Base-by-base conservation (phyloP, 2,329 filamentous ascomycete genomes). In the Myotisia sp. region DNA sequence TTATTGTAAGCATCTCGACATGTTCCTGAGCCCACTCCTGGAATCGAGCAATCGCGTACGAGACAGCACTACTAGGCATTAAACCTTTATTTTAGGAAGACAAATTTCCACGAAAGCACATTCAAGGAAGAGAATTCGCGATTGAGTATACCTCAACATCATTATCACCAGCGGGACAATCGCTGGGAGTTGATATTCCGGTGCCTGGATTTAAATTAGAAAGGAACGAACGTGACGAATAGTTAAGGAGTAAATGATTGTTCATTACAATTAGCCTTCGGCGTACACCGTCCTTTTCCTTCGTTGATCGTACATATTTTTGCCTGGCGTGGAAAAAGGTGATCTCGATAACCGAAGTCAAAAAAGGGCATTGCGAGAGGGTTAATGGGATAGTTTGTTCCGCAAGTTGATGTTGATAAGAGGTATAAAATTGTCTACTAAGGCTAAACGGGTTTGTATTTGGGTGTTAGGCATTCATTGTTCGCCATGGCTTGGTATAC, bases 301-400 rank as follows among this genome's bases (percentile, higher is more conserved):
- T 32, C 29, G 29, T 32, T 32, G 19, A 21, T 32, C 3, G 18
- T 32, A 21, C 29, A 32, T 32, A 22, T 32, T 22, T 9, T 32
- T 32, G 29, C 19, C 29, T 23, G 29, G 13, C 29, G 17, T 21
- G n/a, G 18, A 10, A 21, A 18, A 13, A 32, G 29, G 5, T 21
- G 29, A 32, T 18, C 29, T 5, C 29, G 18, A 32, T 18, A 18
- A 18, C 19, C 19, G 21, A 21, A 32, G 19, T 21, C 23, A 21
- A 32, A 32, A n/a, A 32, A 9, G n/a, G 5, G 29, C 29, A 32
- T 32, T 8, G n/a, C 18, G 4, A 21, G 6, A 18, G 28, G 19
- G 14, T 14, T 29, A 12, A 17, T 29, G n/a, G n/a, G n/a, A n/a
- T n/a, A n/a, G n/a, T n/a, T n/a, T n/a, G n/a, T n/a, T n/a, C n/a